Conservation (phyloP, 2,329 filamentous ascomycete genomes). For the Didymella keratinophila region DNA sequence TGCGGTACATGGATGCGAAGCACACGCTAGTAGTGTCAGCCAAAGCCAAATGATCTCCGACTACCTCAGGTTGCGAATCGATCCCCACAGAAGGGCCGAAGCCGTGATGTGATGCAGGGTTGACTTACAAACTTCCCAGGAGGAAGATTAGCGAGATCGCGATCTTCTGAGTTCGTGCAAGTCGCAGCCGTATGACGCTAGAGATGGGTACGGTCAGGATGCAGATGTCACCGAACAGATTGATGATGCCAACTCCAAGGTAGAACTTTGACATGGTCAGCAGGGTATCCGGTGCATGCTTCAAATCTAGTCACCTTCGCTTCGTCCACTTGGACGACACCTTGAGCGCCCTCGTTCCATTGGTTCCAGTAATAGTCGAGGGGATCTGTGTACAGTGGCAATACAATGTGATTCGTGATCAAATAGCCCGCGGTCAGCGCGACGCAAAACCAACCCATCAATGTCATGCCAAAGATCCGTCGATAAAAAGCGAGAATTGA, state of each 20-base stretch:
- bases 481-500: conserved; percentile 38
- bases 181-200: conserved; percentile 23
- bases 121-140: conserved; percentile 36
- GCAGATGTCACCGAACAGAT: conserved; percentile 35
- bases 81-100: neutral
- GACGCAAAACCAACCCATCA: conserved; percentile 33
- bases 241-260: conserved; percentile 35
- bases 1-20: conserved; percentile 39
- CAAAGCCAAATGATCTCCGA: neutral
- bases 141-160: conserved; percentile 36
- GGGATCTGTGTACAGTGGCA: conserved; percentile 30
- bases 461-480: conserved; percentile 39
- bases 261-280: conserved; percentile 31
- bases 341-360: conserved; percentile 27
- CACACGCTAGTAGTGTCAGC: conserved; percentile 26
- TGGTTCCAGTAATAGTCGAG: conserved; percentile 34
- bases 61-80: neutral
- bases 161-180: conserved; percentile 33
- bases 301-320: conserved; percentile 23
- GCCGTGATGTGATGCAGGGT: neutral
- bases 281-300: too few relatives aligned
- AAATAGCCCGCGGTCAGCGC: conserved; percentile 29
- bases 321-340: conserved; percentile 29
- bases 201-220: conserved; percentile 25
- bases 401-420: conserved; percentile 30